Conservation (phyloP, 306 rosid genomes). For the Gastrolobium villosum region DNA sequence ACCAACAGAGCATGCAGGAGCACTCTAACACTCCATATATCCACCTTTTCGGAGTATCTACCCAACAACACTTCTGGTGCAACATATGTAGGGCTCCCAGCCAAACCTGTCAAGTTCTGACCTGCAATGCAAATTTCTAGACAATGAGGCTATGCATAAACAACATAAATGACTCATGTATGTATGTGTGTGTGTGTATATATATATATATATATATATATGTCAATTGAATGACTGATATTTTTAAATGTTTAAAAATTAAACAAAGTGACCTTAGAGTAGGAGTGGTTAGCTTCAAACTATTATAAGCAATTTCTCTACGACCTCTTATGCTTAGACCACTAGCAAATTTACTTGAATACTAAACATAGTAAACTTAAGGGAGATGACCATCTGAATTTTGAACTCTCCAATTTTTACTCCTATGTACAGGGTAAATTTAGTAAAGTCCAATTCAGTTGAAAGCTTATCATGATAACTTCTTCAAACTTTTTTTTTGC, state of each 20-base stretch:
- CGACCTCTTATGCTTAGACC: background rate
- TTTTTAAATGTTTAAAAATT: background rate
- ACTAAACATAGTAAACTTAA: background rate
- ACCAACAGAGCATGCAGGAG: too few species aligned
- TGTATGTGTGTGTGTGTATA: too few species aligned
- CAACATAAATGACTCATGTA: background rate
- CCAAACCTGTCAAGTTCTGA: too few species aligned
- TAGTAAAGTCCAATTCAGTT: background rate
- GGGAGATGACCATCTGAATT: background rate
- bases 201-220: too few species aligned
- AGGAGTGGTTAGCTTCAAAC: background rate
- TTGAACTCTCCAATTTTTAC: conserved; percentile 4
- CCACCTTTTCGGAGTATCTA: too few species aligned
- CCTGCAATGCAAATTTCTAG: conserved; percentile 6
- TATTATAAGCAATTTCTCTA: background rate
- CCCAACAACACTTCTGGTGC: too few species aligned
- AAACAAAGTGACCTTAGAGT: background rate
- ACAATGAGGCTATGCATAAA: conserved; percentile 40
- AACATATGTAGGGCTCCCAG: too few species aligned
- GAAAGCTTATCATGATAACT: background rate
- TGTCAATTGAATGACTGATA: background rate
- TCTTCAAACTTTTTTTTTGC: background rate
- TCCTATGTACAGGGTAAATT: background rate
- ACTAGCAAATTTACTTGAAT: background rate
- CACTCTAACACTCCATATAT: too few species aligned